Evolutionary conservation across 768 basidiomycete genomes (phyloP), one percentile per base, ranked within the genome.

Genomic region (Pleurotus platypus): DNA sequence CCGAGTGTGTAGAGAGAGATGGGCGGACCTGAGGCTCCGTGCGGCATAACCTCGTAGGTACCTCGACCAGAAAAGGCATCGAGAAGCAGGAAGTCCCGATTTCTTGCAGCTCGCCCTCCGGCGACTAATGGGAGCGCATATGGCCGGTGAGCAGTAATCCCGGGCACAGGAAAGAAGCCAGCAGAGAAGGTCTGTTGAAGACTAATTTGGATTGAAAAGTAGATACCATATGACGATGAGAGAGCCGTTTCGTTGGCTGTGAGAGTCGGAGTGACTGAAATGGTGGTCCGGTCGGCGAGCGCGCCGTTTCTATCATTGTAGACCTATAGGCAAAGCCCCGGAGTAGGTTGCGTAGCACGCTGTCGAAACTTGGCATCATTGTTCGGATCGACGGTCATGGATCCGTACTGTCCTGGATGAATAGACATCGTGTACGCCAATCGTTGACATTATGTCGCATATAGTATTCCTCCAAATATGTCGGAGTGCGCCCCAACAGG

Each of bases 121-220:
- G 51, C 26, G 51, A 53, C 51, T 53, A 53, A 53, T 39, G 51
- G 51, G 38, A 53, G 38, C 51, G 42, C 51, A 53, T 53, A 53
- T 53, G 51, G 22, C 51, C 51, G 51, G 51, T 53, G 42, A 13
- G 51, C 49, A 39, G 38, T 39, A n/a, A 39, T 53, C 38, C 51
- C 51, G 46, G 24, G 22, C 16, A 48, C 13, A 5, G 22, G 18
- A 16, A 35, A 35, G 30, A 35, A 35, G 30, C 8, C 30, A 35
- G 30, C 7, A 35, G 30, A 35, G 22, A 48, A 39, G 24, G 11
- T 39, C 30, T 39, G 20, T 40, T 37, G 22, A 15, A 39, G 15
- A 20, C 51, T 53, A 53, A 39, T 40, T 53, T 24, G 51, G 15
- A 37, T 7, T n/a, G 35, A 12, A 39, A 39, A 18, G 35, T 18